Percentiles rank a stretch among this genome's conserved stretches.
Conservation (phyloP, 306 rosid species). For the Medicago ruthenica region DNA sequence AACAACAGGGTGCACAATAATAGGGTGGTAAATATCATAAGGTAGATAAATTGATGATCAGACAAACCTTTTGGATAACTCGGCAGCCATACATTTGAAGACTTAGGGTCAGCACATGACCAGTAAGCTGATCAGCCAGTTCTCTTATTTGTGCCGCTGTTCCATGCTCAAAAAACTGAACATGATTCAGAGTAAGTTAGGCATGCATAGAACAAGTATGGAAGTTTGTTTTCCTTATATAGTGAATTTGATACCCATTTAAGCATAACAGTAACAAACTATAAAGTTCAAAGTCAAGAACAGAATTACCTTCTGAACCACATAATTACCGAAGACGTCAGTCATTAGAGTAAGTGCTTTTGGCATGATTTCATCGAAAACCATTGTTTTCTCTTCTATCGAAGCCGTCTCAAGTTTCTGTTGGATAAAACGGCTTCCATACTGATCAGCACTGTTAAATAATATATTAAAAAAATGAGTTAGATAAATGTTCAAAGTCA, state of each 20-base stretch:
- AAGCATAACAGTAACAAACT: conserved; percentile 18
- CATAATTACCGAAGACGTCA: conserved; percentile 97
- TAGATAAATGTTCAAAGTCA: conserved; percentile 30
- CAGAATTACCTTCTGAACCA: conserved; percentile 83
- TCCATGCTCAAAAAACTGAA: conserved; percentile 97
- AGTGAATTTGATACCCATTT: conserved; percentile 7
- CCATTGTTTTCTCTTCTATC: conserved; percentile 82
- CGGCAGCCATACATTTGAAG: conserved; percentile 99
- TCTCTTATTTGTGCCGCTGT: conserved; percentile 80
- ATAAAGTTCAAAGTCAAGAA: conserved; percentile 10
- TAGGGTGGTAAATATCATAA: conserved; percentile 19
- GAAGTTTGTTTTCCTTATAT: not conserved
- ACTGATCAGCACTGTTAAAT: conserved; percentile 83
- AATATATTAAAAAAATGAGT: not conserved
- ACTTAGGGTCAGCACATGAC: conserved; percentile 84
- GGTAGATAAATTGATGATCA: conserved; percentile 29
- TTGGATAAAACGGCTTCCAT: conserved; percentile 96
- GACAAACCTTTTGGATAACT: conserved; percentile 96
- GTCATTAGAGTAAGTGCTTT: conserved; percentile 91
- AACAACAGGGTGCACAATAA: not conserved
- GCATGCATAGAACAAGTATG: not conserved
- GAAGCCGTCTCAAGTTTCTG: conserved; percentile 96
- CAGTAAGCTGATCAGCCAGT: conserved; percentile 84
- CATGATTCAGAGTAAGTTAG: conserved; percentile 46
- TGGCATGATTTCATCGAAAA: conserved; percentile 94